phyloP scores from a whole-genome alignment of 2,329 filamentous ascomycete species.

The Fusarium sambucinum region DNA sequence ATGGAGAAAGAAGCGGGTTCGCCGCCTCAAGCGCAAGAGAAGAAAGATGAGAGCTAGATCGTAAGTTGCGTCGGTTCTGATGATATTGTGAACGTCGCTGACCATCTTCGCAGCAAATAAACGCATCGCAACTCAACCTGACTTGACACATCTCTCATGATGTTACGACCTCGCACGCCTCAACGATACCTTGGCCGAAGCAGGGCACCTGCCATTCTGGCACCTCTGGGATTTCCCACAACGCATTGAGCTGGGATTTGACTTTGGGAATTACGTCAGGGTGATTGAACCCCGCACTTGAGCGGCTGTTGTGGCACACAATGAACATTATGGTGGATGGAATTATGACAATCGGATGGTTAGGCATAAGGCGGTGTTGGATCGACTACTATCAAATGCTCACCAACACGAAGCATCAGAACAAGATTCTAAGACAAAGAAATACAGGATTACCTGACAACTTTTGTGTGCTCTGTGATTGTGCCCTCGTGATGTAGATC shows the following conservation, averaged over 20 bases:
- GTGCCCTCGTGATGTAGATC: conserved; percentile 16
- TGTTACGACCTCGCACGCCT: conserved; percentile 52
- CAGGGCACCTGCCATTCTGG: conserved; percentile 40
- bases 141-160: conserved; percentile 62
- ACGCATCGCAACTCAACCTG: conserved; percentile 71
- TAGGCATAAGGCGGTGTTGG: conserved; percentile 50
- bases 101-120: conserved; percentile 71
- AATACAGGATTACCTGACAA: conserved; percentile 42
- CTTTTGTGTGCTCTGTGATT: conserved; percentile 14
- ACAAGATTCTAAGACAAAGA: conserved; percentile 46
- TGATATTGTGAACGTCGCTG: conserved; percentile 45
- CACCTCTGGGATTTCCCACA: conserved; percentile 38
- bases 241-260: conserved; percentile 43
- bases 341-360: conserved; percentile 51
- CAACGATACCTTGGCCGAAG: conserved; percentile 46
- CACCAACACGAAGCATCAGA: conserved; percentile 44
- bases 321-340: conserved; percentile 48
- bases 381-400: conserved; percentile 47
- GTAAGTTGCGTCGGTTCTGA: conserved; percentile 68
- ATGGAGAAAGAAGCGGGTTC: conserved; percentile 99
- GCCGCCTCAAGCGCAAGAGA: conserved; percentile 99
- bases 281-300: conserved; percentile 48
- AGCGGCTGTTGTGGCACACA: conserved; percentile 48
- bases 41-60: conserved; percentile 99
- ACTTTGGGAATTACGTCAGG: conserved; percentile 48